A percentile compares a stretch with the other conserved stretches of the same genome.
These are phyloP conservation scores for Scheffersomyces segobiensis DNA, from an alignment of 1,139 yeast species.

Conservation along the genomic window DNA sequence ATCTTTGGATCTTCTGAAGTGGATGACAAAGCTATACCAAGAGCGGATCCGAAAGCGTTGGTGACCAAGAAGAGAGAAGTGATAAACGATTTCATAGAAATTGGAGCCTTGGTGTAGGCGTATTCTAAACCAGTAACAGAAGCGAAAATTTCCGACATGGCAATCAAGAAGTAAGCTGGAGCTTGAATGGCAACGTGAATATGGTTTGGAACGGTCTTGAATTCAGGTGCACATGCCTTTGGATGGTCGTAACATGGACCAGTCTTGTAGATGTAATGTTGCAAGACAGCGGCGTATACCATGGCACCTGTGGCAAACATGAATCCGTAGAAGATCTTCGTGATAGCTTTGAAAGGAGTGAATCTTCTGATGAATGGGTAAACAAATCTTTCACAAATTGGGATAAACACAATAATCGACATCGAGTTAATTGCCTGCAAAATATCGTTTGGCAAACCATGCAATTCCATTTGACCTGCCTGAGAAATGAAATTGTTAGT, in stretches of 20 bases:
- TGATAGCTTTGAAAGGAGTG: constrained; percentile 23
- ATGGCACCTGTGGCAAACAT: constrained; percentile 19
- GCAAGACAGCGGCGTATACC: constrained; percentile 22
- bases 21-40: constrained; percentile 21
- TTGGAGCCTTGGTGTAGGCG: constrained; percentile 24
- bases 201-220: constrained; percentile 15
- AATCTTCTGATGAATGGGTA: constrained; percentile 21
- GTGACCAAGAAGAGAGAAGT: constrained; percentile 20
- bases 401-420: constrained; percentile 18
- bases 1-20: constrained; percentile 18
- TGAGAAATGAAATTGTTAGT: constrained; percentile 21
- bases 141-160: constrained; percentile 21
- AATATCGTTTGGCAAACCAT: constrained; percentile 22
- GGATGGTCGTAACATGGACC: constrained; percentile 21
- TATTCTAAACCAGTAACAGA: constrained; percentile 23
- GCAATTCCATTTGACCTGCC: constrained; percentile 23
- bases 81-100: constrained; percentile 20
- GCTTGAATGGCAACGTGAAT: constrained; percentile 20
- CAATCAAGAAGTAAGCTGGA: constrained; percentile 21
- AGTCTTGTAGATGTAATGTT: constrained; percentile 18
- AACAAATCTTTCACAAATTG: constrained; percentile 16
- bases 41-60: constrained; percentile 20
- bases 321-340: constrained; percentile 21
- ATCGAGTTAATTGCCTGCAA: constrained; percentile 19
- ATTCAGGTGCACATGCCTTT: constrained; percentile 13